phyloP scores from a whole-genome alignment of 2,329 filamentous ascomycete species.

The Colletotrichum sp. region DNA sequence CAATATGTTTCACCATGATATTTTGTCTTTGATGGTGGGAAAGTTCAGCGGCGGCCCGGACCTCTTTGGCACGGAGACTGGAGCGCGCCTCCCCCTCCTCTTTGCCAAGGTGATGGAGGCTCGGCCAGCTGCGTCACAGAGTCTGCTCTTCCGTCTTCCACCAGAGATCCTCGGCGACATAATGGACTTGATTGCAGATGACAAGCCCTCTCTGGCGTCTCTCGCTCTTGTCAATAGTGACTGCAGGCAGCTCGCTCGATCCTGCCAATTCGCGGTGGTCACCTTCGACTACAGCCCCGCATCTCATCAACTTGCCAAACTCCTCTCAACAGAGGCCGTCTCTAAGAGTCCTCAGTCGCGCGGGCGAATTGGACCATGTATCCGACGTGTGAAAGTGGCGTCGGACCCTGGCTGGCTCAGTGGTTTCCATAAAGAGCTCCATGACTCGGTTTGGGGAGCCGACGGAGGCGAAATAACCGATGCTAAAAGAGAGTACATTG shows the following conservation, averaged over 20 bases:
- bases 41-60: not conserved
- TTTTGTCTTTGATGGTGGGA: not conserved
- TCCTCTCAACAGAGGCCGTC: not conserved
- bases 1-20: not conserved
- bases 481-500: not conserved
- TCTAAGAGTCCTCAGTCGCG: not conserved
- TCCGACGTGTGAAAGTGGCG: not conserved
- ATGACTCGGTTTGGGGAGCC: not conserved
- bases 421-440: not conserved
- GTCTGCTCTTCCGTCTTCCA: not conserved
- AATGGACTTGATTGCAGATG: slow-evolving; percentile 12
- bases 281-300: slow-evolving; percentile 17
- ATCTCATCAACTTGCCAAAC: not conserved
- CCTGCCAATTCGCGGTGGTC: slow-evolving; percentile 18
- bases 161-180: not conserved
- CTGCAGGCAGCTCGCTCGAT: slow-evolving; percentile 17
- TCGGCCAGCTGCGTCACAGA: not conserved
- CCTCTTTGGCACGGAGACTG: not conserved
- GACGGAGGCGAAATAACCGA: not conserved
- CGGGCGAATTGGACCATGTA: not conserved
- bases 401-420: not conserved
- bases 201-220: slow-evolving; percentile 11
- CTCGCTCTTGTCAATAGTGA: slow-evolving; percentile 25
- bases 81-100: not conserved
- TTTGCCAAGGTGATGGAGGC: not conserved